Evolutionary conservation across 257 asterid species (phyloP), one percentile per base, ranked within the genome.

Genomic region (Datura wrightii): DNA sequence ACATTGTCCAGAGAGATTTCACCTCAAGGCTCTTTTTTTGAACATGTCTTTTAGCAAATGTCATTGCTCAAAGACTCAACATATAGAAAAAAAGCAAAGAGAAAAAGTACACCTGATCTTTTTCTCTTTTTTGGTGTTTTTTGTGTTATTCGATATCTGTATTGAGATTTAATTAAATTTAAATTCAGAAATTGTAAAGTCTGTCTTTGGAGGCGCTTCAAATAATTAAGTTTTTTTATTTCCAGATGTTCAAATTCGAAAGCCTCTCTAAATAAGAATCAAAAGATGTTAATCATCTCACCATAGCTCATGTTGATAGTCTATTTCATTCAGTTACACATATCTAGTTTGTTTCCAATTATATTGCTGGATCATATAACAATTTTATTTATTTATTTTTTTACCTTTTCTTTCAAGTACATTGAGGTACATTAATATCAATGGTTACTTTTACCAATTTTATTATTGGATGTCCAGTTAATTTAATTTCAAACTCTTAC

Each of bases 41-140:
- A 24, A 74, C 37, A 74, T 74, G 59, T 74, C 80, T 74, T 46
- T 74, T 74, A 74, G 80, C 59, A 46, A 74, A 19, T 74, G 80
- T 46, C 80, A 13, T 72, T 72, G 80, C 59, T 19, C 80, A 72
- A 46, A 72, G 41, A 72, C 46, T 72, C 80, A 46, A 19, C 59
- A 16, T 37, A 7, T 3, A 37, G 1, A 13, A 44, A n/a, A 72
- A 72, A 44, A 72, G 5, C 10, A 72, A 72, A 19, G 18, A 72
- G 14, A 10, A 11, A 72, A 46, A 46, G 80, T 74, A 46, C 42
- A 74, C 10, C 37, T 74, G 42, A 3, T 46, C 4, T 19, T 14
- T 48, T 19, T 2, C 0, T 10, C 24, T 5, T 14, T 54, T 65
- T 2, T 3, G 16, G 1, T 60, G 13, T 0, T 1, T 13, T 3